Evolutionary conservation across 257 asterid species (phyloP), one percentile per base, ranked within the genome.

Genomic region (Solanum ossicruentum): DNA sequence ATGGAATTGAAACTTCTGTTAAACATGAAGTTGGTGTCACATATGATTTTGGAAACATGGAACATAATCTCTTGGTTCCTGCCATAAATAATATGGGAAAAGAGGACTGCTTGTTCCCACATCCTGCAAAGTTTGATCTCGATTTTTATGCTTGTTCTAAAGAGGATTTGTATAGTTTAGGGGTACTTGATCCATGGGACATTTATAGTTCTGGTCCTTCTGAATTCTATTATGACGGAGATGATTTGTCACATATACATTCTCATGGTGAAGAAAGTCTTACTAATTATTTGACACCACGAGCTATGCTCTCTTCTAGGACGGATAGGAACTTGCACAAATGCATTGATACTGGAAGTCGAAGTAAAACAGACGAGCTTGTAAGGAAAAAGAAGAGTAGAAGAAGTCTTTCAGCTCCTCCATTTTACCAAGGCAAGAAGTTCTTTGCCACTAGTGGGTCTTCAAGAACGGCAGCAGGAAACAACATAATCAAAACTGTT

Each of bases 351-450:
- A 61, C 72, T 26, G 85, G 88, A 77, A 88, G 85, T 63, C 88
- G 73, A 87, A 83, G 86, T 73, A 75, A 78, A 78, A 66, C 58
- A 43, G 83, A 28, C 73, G 84, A 87, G 66, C 82, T 75, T 79
- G 84, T 82, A 85, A 92, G 83, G 82, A 86, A 89, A 26, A 92
- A 83, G 77, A 86, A 88, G 32, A 88, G 82, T 77, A 55, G 85
- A 83, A 92, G 98, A 91, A 90, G 98, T 88, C 89, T 84, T 86
- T 93, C 99, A 86, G 98, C 99, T 87, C 99, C 97, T 55, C 99
- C 98, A 84, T 89, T 88, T 91, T 89, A 90, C 91, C 90, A 84
- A 86, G 86, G 90, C 86, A 93, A 91, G 90, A 93, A 89, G 87
- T 91, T 87, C 88, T 57, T 90, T 84, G 89, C 89, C 79, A 89